Percentiles rank a stretch among this genome's conserved stretches.
phyloP scores from a whole-genome alignment of 1,139 yeast species.

The Geotrichum citri-aurantii region DNA sequence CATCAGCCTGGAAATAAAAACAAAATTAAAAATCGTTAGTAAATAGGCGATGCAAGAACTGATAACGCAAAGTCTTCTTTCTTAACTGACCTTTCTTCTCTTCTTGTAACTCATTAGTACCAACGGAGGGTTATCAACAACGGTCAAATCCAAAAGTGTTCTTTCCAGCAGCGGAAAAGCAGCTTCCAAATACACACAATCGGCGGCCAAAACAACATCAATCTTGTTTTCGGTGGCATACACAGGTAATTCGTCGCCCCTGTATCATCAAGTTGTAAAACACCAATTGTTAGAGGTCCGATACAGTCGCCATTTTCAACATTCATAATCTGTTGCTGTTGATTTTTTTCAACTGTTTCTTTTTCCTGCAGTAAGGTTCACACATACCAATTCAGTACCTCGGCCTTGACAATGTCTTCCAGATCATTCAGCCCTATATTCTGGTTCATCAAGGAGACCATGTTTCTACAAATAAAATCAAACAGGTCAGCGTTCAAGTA shows the following conservation, averaged over 20 bases:
- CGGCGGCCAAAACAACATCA: conserved; percentile 51
- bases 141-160: conserved; percentile 44
- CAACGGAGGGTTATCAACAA: conserved; percentile 35
- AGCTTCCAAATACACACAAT: conserved; percentile 50
- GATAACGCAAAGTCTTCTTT: neutral
- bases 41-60: neutral
- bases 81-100: conserved; percentile 40
- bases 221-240: conserved; percentile 33
- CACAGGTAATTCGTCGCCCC: conserved; percentile 43
- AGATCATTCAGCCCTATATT: conserved; percentile 42
- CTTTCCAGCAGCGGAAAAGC: conserved; percentile 48
- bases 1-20: conserved; percentile 39
- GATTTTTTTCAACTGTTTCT: neutral
- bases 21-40: conserved; percentile 9
- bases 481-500: conserved; percentile 5
- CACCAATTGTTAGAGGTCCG: neutral
- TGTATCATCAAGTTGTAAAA: conserved; percentile 7
- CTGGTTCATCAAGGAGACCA: conserved; percentile 44
- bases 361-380: neutral
- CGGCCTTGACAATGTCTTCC: conserved; percentile 37
- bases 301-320: neutral
- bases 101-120: conserved; percentile 48
- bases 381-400: conserved; percentile 42
- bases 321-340: neutral
- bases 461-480: conserved; percentile 26